A percentile compares a stretch with the other conserved stretches of the same genome.
These are phyloP conservation scores for Nitzschia inconspicua DNA, from an alignment of 108 stramenopile species.

Conservation along the genomic window DNA sequence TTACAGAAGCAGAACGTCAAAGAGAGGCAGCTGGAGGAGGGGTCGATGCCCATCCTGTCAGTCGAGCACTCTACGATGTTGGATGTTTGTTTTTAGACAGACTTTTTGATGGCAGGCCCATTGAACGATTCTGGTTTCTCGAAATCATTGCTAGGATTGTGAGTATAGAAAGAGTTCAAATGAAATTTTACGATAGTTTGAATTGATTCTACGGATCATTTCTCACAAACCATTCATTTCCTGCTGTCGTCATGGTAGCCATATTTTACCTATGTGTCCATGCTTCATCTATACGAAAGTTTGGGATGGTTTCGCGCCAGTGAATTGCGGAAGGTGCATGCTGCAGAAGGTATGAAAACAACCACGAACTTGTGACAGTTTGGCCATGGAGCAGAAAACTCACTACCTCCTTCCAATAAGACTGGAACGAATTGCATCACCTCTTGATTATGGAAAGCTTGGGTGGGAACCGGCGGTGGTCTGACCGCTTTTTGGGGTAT, in stretches of 20 bases:
- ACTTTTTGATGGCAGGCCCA: constrained; percentile 43
- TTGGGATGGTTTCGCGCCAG: constrained; percentile 78
- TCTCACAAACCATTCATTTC: too few relatives aligned
- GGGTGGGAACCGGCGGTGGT: constrained; percentile 74
- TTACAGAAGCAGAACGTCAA: constrained; percentile 14
- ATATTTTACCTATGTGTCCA: constrained; percentile 87
- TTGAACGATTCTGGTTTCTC: constrained; percentile 61
- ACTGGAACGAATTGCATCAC: constrained; percentile 40
- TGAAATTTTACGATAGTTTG: too few relatives aligned
- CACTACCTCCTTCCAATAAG: too few relatives aligned
- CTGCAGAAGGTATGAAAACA: constrained; percentile 88
- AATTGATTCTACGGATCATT: too few relatives aligned
- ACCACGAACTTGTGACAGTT: too few relatives aligned
- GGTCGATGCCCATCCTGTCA: constrained; percentile 19
- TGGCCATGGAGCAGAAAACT: too few relatives aligned
- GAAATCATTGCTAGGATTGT: constrained; percentile 93
- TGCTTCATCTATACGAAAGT: constrained; percentile 91
- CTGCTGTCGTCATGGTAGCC: too few relatives aligned
- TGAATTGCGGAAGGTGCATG: constrained; percentile 83
- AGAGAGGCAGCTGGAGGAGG: constrained; percentile 5
- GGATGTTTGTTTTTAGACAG: constrained; percentile 48
- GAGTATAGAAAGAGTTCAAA: too few relatives aligned
- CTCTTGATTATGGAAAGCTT: constrained; percentile 82
- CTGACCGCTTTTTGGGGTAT: constrained; percentile 79
- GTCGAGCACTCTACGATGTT: constrained; percentile 30